A percentile compares a stretch with the other conserved stretches of the same genome.
Conservation (phyloP, 306 rosid genomes). For the Inga oerstediana region DNA sequence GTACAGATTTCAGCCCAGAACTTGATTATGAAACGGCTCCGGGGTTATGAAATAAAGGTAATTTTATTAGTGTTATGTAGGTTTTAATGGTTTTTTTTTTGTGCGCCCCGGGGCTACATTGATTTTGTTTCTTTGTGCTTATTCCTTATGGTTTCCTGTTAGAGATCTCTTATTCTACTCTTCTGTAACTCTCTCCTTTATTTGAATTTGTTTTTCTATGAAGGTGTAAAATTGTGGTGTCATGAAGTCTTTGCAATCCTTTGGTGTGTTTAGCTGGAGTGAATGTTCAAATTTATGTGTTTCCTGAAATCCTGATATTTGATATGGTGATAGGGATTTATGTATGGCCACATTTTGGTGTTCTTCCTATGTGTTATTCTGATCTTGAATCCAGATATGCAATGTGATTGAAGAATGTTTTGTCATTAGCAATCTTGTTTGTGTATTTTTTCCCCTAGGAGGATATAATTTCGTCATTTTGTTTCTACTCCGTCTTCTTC, state of each 20-base stretch:
- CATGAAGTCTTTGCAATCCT: not conserved
- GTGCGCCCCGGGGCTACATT: no score
- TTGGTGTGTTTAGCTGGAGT: not conserved
- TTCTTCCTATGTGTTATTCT: not conserved
- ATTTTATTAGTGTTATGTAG: not conserved
- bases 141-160: not conserved
- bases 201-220: not conserved
- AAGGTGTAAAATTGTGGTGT: not conserved
- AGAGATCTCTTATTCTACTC: not conserved
- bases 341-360: not conserved
- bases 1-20: constrained; percentile 79
- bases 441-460: not conserved
- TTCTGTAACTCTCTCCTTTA: not conserved
- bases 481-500: not conserved
- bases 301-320: not conserved
- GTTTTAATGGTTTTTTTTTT: not conserved
- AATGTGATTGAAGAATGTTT: not conserved
- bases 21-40: constrained; percentile 83
- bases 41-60: constrained; percentile 93
- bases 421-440: not conserved
- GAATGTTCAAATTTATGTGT: not conserved
- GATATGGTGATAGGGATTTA: not conserved
- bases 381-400: not conserved
- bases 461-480: not conserved
- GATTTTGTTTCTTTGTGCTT: not conserved